Base-by-base conservation (phyloP, 306 rosid genomes). In the Inga oerstediana region DNA sequence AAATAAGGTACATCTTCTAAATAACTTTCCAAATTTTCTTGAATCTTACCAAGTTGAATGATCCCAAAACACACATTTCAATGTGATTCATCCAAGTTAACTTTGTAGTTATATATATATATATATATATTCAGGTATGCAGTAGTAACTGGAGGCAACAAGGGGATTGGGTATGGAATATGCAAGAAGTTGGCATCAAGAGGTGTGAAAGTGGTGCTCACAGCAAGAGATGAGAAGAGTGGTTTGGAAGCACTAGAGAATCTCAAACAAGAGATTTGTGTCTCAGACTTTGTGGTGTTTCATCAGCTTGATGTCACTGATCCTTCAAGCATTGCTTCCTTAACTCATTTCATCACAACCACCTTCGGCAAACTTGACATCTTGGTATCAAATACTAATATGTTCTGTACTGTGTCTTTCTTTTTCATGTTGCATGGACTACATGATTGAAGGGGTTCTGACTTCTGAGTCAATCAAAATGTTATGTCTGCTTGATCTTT, bases 251-350 rank as follows among this genome's bases (percentile, higher is more conserved):
- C 88, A 0, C 16, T 81, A 30, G 78, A 87, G 54, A 84, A 3
- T 2, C 59, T 87, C 77, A 84, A 81, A 52, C 84, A 81, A 52
- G 86, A 84, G 34, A 78, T 84, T 75, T 86, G 82, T 0, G 62
- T 79, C 27, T 87, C 87, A 46, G 59, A 80, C 2, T 22, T 41
- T 68, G 22, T 84, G 8, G 32, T 81, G 79, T 87, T 75, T 71
- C 90, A 87, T 71, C 90, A 84, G 83, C 90, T 87, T 87, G 88
- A 87, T 79, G 86, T 87, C 1, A 84, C 86, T 82, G 82, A 84
- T 24, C 82, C 82, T 49, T 6, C 80, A 4, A 84, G 86, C 52
- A 82, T 84, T 51, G 80, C 77, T 70, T 54, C 90, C 48, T 56
- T 87, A 22, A 70, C 78, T 43, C 20, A 76, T 4, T 87, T 87